Conservation (phyloP, 2,329 filamentous ascomycete genomes). For the Sporothrix curviconia region DNA sequence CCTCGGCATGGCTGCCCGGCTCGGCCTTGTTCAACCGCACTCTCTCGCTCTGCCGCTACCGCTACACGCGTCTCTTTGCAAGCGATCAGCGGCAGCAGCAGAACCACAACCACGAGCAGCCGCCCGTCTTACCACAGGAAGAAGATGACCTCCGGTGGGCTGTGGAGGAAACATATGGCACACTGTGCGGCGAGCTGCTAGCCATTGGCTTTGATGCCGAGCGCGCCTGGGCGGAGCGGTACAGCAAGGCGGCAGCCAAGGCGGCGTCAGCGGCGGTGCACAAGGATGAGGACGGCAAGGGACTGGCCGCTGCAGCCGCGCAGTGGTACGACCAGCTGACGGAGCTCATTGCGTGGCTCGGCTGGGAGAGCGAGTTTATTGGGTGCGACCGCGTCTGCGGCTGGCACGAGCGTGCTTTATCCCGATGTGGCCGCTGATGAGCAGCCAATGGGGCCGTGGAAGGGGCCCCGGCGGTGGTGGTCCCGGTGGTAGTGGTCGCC, state of each 20-base stretch:
- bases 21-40: slow-evolving; percentile 32
- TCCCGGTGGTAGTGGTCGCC: not conserved
- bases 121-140: slow-evolving; percentile 26
- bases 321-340: slow-evolving; percentile 31
- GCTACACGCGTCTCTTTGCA: slow-evolving; percentile 33
- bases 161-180: slow-evolving; percentile 34
- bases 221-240: slow-evolving; percentile 28
- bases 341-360: slow-evolving; percentile 43
- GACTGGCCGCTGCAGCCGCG: not conserved
- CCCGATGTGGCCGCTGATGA: slow-evolving; percentile 43
- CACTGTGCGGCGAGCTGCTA: slow-evolving; percentile 36
- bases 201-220: slow-evolving; percentile 38
- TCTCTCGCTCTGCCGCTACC: slow-evolving; percentile 35
- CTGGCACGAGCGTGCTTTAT: slow-evolving; percentile 41
- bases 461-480: not conserved
- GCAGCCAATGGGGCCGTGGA: slow-evolving; percentile 7
- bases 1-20: slow-evolving; percentile 26
- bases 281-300: not conserved
- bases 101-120: slow-evolving; percentile 16
- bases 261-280: not conserved
- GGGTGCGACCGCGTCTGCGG: slow-evolving; percentile 35
- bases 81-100: no score
- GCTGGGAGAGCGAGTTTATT: slow-evolving; percentile 42
- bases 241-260: not conserved
- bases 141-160: slow-evolving; percentile 34